Evolutionary conservation across 2,329 filamentous ascomycete genomes (phyloP), one percentile per base, ranked within the genome.

Genomic region (Arachnopeziza araneosa): DNA sequence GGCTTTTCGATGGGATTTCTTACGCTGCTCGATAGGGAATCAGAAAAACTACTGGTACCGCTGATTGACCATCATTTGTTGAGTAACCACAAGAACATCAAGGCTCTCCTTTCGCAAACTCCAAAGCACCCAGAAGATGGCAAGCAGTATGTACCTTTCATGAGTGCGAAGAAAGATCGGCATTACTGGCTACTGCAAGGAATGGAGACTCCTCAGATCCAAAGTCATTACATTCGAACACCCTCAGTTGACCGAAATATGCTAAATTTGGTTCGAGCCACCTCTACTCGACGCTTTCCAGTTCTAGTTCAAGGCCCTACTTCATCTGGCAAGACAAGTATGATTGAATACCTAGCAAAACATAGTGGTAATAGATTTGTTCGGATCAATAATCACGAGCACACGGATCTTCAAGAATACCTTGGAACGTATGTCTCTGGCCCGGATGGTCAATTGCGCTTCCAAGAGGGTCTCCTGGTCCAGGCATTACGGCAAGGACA

Each of bases 331-430:
- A 99, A 99, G 76, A 99, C 95, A 0, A 98, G 93, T 75, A 99
- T 99, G 95, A 96, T 99, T 50, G 93, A 98, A 75, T 97, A 96
- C 72, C 82, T 99, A 48, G 93, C 96, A n/a, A 95, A 96, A 70
- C 89, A 90, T 58, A 98, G 92, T 30, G 95, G 96, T 2, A 96
- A 99, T 73, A 95, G 90, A 70, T 99, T 98, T 71, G 92, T 99
- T 51, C 86, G 95, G 62, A 99, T 99, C 79, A 99, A 99, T 77
- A 99, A 99, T 68, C 95, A 99, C 75, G 96, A 99, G 72, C 95
- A 99, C 71, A 99, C 95, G 0, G 95, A 99, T 73, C 79, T 99
- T 48, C 95, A 99, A 74, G 96, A 99, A 72, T 99, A 99, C 70
- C 78, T 99, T 6, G 95, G 95, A 21, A 96, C 92, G 0, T 99